Conservation (phyloP, 2,329 filamentous ascomycete genomes). For the Penicillium nordicum region DNA sequence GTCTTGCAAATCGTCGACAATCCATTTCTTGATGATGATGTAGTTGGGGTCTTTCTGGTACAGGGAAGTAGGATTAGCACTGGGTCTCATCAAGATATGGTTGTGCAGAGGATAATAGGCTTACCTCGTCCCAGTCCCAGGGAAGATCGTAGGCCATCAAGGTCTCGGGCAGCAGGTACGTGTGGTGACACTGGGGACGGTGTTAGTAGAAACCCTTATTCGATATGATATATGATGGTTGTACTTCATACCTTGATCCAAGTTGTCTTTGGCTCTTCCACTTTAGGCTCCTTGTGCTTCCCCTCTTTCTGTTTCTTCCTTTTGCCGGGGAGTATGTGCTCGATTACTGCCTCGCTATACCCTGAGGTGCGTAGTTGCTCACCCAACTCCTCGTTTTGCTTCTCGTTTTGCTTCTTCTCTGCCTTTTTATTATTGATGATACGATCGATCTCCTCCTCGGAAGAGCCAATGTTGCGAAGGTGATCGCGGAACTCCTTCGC, state of each 20-base stretch:
- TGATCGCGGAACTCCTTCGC: slow-evolving; percentile 37
- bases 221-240: too few relatives aligned
- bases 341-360: too few relatives aligned
- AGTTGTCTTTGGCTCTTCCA: slow-evolving; percentile 27
- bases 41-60: slow-evolving; percentile 59
- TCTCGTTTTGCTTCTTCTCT: slow-evolving; percentile 19
- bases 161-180: slow-evolving; percentile 46
- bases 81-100: not conserved
- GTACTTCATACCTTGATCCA: slow-evolving; percentile 43
- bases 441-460: slow-evolving; percentile 42
- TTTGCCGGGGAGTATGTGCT: too few relatives aligned
- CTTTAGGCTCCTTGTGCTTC: slow-evolving; percentile 11
- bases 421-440: slow-evolving; percentile 42
- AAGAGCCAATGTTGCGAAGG: slow-evolving; percentile 39
- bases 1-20: slow-evolving; percentile 68
- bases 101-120: slow-evolving; percentile 6
- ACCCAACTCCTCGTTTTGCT: slow-evolving; percentile 2
- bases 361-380: too few relatives aligned
- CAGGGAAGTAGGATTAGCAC: too few relatives aligned
- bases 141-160: slow-evolving; percentile 45
- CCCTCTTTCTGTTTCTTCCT: slow-evolving; percentile 34
- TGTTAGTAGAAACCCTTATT: slow-evolving; percentile 5
- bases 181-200: slow-evolving; percentile 41
- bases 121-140: slow-evolving; percentile 49
- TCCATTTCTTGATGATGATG: slow-evolving; percentile 69